A percentile compares a stretch with the other conserved stretches of the same genome.
Evolutionary conservation across 2,329 filamentous ascomycete genomes (phyloP).

Genomic region (Verticillium zaregamsianum): DNA sequence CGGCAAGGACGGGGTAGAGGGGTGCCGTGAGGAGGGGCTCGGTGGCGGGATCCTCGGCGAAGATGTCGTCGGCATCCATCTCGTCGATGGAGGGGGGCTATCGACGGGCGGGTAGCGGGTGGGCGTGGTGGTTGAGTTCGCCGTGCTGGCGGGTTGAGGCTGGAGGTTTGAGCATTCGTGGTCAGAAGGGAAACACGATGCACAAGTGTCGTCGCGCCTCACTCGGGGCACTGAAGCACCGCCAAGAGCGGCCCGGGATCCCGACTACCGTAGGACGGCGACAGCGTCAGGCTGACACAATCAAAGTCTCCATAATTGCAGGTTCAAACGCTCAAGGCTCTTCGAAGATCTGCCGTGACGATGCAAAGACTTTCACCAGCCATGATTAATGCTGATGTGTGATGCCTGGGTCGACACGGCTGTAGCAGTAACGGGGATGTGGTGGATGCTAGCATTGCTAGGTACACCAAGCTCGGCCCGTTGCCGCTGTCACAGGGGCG

Average conservation of each 20-base stretch:
- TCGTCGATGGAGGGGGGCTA: background rate
- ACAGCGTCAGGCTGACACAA: background rate
- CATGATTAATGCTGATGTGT: no score
- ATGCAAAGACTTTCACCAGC: no score
- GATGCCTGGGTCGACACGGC: no score
- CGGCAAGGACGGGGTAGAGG: background rate
- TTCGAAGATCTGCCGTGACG: no score
- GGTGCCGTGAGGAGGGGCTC: background rate
- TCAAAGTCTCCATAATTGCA: no score
- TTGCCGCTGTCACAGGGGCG: no score
- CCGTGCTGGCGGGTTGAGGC: background rate
- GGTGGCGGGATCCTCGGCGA: background rate
- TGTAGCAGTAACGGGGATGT: no score
- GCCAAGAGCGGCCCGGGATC: background rate
- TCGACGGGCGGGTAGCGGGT: background rate
- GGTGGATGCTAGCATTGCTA: no score
- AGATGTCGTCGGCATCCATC: background rate
- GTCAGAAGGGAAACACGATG: background rate
- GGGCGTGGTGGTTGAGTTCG: background rate
- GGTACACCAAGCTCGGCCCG: no score
- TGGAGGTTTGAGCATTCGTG: background rate
- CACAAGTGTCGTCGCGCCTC: background rate
- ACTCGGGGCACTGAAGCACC: background rate
- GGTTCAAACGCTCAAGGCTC: no score
- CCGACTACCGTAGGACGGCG: background rate